Percentiles rank a stretch among this genome's conserved stretches.
Conservation (phyloP, 257 asterid genomes). For the Forsythia suspensa region DNA sequence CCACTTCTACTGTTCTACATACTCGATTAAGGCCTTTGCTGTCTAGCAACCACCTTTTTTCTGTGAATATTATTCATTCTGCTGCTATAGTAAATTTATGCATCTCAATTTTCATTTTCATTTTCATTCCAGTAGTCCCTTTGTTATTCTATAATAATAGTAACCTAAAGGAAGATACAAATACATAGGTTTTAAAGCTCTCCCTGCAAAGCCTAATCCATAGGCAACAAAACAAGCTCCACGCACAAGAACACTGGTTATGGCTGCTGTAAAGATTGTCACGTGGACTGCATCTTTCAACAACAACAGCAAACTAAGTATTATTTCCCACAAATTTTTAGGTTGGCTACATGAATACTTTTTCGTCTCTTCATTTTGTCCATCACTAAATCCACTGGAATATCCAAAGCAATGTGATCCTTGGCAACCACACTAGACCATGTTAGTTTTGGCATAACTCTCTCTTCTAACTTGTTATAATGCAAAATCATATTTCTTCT, state of each 20-base stretch:
- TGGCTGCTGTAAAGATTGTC: neutral
- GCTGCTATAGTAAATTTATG: neutral
- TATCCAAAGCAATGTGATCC: neutral
- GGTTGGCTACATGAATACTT: neutral
- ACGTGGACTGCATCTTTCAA: neutral
- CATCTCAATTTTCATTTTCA: neutral
- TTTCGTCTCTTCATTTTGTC: neutral
- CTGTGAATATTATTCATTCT: neutral
- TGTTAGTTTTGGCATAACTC: neutral
- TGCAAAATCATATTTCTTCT: neutral
- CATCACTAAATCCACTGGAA: neutral
- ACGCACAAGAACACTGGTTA: neutral
- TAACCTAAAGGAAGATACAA: slow-evolving; percentile 3
- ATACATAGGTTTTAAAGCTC: neutral
- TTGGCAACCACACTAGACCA: neutral
- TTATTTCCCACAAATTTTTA: neutral
- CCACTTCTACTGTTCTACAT: neutral
- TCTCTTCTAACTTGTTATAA: neutral
- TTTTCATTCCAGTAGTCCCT: neutral
- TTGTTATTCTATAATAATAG: neutral
- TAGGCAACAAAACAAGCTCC: neutral
- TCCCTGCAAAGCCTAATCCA: neutral
- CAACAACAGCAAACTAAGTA: neutral
- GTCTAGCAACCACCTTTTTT: neutral
- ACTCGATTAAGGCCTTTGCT: neutral